phyloP scores from a whole-genome alignment of 1,284 basidiomycete genomes.

The Rhodotorula sp. region DNA sequence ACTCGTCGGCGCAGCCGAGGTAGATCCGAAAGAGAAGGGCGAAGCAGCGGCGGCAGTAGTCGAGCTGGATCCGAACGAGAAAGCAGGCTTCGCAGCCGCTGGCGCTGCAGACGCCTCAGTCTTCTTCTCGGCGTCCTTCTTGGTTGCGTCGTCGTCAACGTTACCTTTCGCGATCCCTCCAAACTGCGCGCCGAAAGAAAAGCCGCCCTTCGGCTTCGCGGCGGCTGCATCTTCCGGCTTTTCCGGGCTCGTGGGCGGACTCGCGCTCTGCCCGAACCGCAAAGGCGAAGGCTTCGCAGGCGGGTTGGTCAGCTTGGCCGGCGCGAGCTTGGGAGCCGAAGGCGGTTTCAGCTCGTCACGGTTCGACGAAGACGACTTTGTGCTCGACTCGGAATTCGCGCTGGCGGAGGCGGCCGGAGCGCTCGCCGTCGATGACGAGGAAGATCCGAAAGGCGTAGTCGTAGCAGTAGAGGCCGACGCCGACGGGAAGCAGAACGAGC shows the following conservation, averaged over 20 bases:
- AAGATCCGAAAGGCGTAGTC: neutral
- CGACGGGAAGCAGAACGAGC: constrained; percentile 40
- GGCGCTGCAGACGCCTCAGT: constrained; percentile 5
- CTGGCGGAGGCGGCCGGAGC: neutral
- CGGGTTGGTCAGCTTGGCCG: constrained; percentile 33
- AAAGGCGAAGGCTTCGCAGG: constrained; percentile 35
- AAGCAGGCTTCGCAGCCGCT: constrained; percentile 2
- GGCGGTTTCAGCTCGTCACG: constrained; percentile 22
- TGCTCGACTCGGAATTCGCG: neutral
- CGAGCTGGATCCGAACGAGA: constrained; percentile 11
- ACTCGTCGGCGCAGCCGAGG: neutral
- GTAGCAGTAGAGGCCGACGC: constrained; percentile 1
- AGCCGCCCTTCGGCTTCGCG: constrained; percentile 18
- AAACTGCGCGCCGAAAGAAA: constrained; percentile 37
- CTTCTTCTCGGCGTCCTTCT: constrained; percentile 12
- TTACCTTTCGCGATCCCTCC: constrained; percentile 35
- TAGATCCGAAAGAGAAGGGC: constrained; percentile 13
- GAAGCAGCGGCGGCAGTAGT: neutral
- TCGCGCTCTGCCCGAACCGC: constrained; percentile 34
- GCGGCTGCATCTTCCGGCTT: neutral
- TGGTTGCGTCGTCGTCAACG: neutral
- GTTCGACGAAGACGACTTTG: neutral
- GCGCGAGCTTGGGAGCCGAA: constrained; percentile 29
- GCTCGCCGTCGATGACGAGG: neutral
- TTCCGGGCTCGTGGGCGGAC: constrained; percentile 24